Conservation (phyloP, 768 basidiomycete species). For the Boletus patriciae region DNA sequence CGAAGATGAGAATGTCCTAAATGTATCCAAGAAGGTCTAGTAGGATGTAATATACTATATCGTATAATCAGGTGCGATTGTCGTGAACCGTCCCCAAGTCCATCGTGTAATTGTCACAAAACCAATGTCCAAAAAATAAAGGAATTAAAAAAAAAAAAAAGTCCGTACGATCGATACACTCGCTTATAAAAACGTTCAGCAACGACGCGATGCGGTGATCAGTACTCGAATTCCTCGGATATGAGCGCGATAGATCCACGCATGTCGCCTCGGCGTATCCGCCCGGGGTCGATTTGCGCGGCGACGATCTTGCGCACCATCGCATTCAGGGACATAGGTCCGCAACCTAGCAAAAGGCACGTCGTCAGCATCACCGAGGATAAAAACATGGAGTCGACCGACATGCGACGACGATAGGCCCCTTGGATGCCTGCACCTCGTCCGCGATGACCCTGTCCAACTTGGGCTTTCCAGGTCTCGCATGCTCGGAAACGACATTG, state of each 20-base stretch:
- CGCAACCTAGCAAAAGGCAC: constrained; percentile 53
- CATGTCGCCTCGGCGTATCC: constrained; percentile 54
- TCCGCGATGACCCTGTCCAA: constrained; percentile 61
- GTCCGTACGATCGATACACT: not conserved
- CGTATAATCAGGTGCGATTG: not conserved
- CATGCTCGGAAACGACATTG: constrained; percentile 57
- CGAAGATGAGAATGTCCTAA: not conserved
- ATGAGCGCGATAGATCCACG: constrained; percentile 60
- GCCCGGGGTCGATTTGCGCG: constrained; percentile 54
- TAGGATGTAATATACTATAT: not conserved
- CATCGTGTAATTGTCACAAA: not conserved
- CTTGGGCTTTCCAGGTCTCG: constrained; percentile 65
- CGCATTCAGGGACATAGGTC: constrained; percentile 67
- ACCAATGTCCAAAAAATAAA: constrained; percentile 1
- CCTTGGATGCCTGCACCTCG: constrained; percentile 56
- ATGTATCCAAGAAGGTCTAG: not conserved
- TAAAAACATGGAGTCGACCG: constrained; percentile 32
- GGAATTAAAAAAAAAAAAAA: not conserved
- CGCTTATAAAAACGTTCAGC: not conserved
- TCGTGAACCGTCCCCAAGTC: not conserved
- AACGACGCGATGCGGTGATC: constrained; percentile 11
- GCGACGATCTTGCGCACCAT: constrained; percentile 66
- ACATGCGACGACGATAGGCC: constrained; percentile 69
- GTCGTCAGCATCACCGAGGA: not conserved
- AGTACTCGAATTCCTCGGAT: constrained; percentile 69